phyloP scores from a whole-genome alignment of 2,329 filamentous ascomycete species.

The Rutstroemia sp. region DNA sequence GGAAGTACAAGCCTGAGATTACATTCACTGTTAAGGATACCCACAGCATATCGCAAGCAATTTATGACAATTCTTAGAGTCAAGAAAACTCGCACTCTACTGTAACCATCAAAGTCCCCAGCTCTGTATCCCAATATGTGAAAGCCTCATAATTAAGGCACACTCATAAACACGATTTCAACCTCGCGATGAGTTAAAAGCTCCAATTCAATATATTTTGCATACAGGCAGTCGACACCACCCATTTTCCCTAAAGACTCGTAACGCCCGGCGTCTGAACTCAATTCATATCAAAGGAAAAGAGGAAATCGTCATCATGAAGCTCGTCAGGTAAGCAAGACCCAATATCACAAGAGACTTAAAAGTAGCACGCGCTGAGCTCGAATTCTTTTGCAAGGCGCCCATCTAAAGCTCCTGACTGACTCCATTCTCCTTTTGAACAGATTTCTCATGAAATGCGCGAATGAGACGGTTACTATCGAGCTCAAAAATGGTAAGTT shows the following conservation, averaged over 20 bases:
- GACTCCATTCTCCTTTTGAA: constrained; percentile 18
- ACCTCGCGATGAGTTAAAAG: constrained; percentile 5
- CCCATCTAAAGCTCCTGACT: constrained; percentile 30
- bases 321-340: constrained; percentile 81
- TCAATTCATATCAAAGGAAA: background rate
- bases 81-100: background rate
- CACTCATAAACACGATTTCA: background rate
- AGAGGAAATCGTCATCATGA: constrained; percentile 57
- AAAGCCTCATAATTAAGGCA: background rate
- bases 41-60: background rate
- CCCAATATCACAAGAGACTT: constrained; percentile 19
- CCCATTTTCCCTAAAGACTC: background rate
- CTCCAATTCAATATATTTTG: constrained; percentile 5
- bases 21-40: constrained; percentile 1
- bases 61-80: background rate
- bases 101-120: background rate
- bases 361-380: constrained; percentile 38
- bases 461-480: constrained; percentile 96
- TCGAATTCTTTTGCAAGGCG: constrained; percentile 33
- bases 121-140: background rate
- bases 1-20: constrained; percentile 6
- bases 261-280: background rate
- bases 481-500: constrained; percentile 89
- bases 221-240: background rate
- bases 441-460: constrained; percentile 99